Conservation (phyloP, 805 yeast species). For the Barnettozyma pratensis region DNA sequence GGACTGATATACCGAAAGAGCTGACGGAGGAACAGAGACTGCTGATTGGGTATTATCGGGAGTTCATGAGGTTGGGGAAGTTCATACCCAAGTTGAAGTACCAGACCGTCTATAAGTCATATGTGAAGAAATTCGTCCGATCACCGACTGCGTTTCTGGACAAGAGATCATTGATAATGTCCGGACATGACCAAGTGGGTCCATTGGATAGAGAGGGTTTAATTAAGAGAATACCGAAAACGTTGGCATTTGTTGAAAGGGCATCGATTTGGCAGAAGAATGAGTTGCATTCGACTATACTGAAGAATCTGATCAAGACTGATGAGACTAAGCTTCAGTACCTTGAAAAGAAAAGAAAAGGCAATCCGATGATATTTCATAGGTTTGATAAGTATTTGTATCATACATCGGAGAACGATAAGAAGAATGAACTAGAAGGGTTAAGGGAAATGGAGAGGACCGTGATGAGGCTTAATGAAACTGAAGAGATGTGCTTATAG, state of each 20-base stretch:
- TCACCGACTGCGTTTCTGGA: neutral
- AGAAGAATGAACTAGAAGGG: conserved; percentile 1
- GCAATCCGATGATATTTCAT: neutral
- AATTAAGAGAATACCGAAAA: conserved; percentile 1
- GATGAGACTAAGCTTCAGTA: conserved; percentile 2
- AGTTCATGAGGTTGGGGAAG: conserved; percentile 4
- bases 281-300: conserved; percentile 4
- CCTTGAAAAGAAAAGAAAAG: neutral
- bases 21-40: neutral
- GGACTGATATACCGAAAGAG: neutral
- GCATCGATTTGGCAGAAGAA: neutral
- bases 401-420: neutral
- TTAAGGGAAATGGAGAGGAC: conserved; percentile 6
- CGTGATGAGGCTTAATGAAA: conserved; percentile 9
- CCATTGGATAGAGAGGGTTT: neutral
- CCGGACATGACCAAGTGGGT: neutral
- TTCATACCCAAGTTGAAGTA: conserved; percentile 7
- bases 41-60: conserved; percentile 2
- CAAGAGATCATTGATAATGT: neutral
- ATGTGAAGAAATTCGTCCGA: neutral
- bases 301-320: conserved; percentile 2
- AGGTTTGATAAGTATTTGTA: neutral
- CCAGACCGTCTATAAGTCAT: neutral
- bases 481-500: conserved; percentile 7
- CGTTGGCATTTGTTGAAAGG: conserved; percentile 3